These are phyloP conservation scores for Pseudogymnoascus sp. DNA, from an alignment of 2,329 filamentous ascomycete genomes.

Conservation along the genomic window DNA sequence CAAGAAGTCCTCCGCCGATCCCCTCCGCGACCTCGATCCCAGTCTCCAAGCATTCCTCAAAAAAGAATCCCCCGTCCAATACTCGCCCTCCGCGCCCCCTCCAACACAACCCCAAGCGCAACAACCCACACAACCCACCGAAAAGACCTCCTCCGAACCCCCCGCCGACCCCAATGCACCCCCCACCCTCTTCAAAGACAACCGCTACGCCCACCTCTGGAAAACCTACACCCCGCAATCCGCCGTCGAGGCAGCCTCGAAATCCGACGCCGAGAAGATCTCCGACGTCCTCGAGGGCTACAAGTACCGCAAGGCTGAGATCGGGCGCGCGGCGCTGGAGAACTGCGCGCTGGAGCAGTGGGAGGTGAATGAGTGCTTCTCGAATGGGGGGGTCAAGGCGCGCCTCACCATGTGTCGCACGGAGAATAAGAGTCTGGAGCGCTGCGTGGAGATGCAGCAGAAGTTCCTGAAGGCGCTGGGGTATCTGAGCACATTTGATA, in stretches of 20 bases:
- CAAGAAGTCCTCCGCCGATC: conserved; percentile 34
- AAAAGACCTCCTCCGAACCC: conserved; percentile 11
- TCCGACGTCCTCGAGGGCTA: conserved; percentile 72
- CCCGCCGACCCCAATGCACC: conserved; percentile 15
- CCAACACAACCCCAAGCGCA: conserved; percentile 10
- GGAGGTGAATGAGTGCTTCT: conserved; percentile 75
- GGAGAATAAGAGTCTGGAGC: conserved; percentile 69
- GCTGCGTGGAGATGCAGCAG: conserved; percentile 83
- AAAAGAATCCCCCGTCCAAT: conserved; percentile 53
- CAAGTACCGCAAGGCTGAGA: conserved; percentile 70
- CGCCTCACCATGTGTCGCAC: conserved; percentile 71
- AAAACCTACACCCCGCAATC: conserved; percentile 73
- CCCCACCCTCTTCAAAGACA: conserved; percentile 56
- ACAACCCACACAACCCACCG: conserved; percentile 9
- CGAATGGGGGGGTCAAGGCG: conserved; percentile 56
- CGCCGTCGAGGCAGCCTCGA: conserved; percentile 59
- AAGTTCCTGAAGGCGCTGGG: conserved; percentile 86
- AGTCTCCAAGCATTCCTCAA: conserved; percentile 56
- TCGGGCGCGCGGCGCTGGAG: conserved; percentile 77
- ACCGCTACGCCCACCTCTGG: conserved; percentile 81
- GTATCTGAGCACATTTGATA: conserved; percentile 63
- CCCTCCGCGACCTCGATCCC: conserved; percentile 54
- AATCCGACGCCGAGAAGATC: conserved; percentile 72
- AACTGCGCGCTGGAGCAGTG: conserved; percentile 87
- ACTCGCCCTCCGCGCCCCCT: conserved; percentile 20